Evolutionary conservation across 352 stramenopile species (phyloP).

Genomic region (Phytopythium boreale): DNA sequence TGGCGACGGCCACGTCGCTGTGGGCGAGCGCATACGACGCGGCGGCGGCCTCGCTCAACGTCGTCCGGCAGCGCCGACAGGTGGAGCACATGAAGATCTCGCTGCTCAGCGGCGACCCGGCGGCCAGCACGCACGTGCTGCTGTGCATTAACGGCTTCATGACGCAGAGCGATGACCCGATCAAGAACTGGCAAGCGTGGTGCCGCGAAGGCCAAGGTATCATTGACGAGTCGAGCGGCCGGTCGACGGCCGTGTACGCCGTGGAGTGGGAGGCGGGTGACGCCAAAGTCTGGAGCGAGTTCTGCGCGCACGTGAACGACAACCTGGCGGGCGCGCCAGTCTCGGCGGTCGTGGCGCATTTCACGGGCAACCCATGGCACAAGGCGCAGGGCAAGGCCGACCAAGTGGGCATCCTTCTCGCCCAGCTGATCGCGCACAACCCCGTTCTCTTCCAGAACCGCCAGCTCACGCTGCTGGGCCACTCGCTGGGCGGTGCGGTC

Average conservation of each 20-base stretch:
- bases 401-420: constrained; percentile 70
- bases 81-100: constrained; percentile 69
- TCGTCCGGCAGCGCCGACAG: constrained; percentile 53
- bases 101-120: constrained; percentile 61
- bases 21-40: constrained; percentile 76
- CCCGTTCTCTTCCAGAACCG: constrained; percentile 49
- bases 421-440: constrained; percentile 51
- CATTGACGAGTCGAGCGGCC: neutral
- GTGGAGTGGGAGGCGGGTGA: constrained; percentile 82
- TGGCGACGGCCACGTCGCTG: constrained; percentile 23
- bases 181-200: constrained; percentile 62
- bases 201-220: constrained; percentile 21
- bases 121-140: constrained; percentile 51
- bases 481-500: constrained; percentile 74
- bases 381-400: constrained; percentile 78
- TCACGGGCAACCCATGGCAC: constrained; percentile 82
- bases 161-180: constrained; percentile 70
- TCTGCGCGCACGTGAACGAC: constrained; percentile 71
- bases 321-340: constrained; percentile 46
- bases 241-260: constrained; percentile 46
- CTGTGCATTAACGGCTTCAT: constrained; percentile 88
- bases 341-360: constrained; percentile 63
- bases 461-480: constrained; percentile 68
- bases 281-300: constrained; percentile 69
- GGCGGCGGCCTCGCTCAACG: constrained; percentile 71